Evolutionary conservation across 2,329 filamentous ascomycete genomes (phyloP).

Genomic region (Stagonosporopsis cucurbitacearum): DNA sequence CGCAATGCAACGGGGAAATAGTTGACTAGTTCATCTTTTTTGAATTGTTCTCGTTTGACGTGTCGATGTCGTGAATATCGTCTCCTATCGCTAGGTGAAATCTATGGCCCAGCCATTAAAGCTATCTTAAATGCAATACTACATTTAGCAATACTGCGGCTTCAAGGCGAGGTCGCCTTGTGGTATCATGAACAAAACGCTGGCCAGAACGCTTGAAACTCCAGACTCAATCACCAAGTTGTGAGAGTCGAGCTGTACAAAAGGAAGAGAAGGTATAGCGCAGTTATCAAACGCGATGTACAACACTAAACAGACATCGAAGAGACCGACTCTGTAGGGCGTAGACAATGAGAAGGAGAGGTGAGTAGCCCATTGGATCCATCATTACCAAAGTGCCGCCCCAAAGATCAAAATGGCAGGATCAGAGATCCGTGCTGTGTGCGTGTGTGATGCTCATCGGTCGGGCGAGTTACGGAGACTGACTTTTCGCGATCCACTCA

Average conservation of each 20-base stretch:
- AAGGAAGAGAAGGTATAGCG: conserved; percentile 14
- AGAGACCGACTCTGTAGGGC: background rate
- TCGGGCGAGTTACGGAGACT: conserved; percentile 34
- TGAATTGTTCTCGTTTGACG: background rate
- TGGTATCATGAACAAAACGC: conserved; percentile 19
- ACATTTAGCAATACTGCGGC: conserved; percentile 10
- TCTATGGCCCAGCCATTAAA: conserved; percentile 16
- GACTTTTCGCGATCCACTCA: conserved; percentile 40
- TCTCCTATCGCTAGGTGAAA: conserved; percentile 14
- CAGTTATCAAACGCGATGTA: conserved; percentile 10
- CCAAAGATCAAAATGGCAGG: background rate
- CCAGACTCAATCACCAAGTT: conserved; percentile 12
- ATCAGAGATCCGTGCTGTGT: background rate
- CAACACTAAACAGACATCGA: background rate
- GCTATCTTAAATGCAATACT: conserved; percentile 9
- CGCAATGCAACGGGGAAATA: background rate
- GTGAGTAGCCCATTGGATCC: conserved; percentile 5
- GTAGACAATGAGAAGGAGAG: conserved; percentile 5
- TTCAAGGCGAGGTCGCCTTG: conserved; percentile 10
- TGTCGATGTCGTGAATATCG: conserved; percentile 1
- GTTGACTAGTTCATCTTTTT: background rate
- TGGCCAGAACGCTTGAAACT: conserved; percentile 20
- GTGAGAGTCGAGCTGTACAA: conserved; percentile 11
- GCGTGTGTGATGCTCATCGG: conserved; percentile 17
- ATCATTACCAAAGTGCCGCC: conserved; percentile 15